Evolutionary conservation across 305 asterid genomes (phyloP).

Genomic region (Solanum aculeatissimum): DNA sequence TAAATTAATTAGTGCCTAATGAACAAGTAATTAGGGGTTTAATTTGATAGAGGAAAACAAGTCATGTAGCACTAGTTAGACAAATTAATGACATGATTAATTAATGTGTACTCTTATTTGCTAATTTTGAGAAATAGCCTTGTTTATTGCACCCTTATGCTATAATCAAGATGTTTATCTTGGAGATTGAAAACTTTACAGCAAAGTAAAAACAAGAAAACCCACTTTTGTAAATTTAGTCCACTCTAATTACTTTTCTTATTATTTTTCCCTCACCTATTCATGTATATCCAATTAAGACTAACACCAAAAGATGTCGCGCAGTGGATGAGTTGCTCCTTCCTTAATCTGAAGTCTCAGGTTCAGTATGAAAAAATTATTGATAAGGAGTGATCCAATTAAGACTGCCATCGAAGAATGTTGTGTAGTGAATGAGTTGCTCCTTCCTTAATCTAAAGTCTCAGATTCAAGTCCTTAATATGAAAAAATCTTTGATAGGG

Average conservation of each 20-base stretch:
- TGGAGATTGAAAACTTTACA: slow-evolving; percentile 2
- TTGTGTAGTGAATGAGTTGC: no score
- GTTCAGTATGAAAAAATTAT: no score
- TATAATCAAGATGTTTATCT: slow-evolving; percentile 18
- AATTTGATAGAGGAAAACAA: slow-evolving; percentile 3
- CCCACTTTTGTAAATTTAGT: neutral
- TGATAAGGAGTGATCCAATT: no score
- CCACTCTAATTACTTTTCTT: neutral
- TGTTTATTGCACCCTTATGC: slow-evolving; percentile 18
- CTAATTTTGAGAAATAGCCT: slow-evolving; percentile 32
- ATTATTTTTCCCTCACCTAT: neutral
- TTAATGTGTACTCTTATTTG: slow-evolving; percentile 1
- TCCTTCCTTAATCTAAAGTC: no score
- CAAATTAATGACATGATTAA: slow-evolving; percentile 18
- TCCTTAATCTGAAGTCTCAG: no score
- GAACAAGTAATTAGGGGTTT: neutral
- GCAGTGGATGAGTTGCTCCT: no score
- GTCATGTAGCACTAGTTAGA: slow-evolving; percentile 31
- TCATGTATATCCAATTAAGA: no score
- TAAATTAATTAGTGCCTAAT: neutral
- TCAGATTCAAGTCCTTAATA: no score
- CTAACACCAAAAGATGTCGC: no score
- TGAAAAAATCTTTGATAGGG: no score
- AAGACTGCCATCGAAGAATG: no score
- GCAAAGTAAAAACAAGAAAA: neutral